Percentiles rank a stretch among this genome's conserved stretches.
phyloP scores from a whole-genome alignment of 139 green algal species.

The Desmodesmus armatus region DNA sequence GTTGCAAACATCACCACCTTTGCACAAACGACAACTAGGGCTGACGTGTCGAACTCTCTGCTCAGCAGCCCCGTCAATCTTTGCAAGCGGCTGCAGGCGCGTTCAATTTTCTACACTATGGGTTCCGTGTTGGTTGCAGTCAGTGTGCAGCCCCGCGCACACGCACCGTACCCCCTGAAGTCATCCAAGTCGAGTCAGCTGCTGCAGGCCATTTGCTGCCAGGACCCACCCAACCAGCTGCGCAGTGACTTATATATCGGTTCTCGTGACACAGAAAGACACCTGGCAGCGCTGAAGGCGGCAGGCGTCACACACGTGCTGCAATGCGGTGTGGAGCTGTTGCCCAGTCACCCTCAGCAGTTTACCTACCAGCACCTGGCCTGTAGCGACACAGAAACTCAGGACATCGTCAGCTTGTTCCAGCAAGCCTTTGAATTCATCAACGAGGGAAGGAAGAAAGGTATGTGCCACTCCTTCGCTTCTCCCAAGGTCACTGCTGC shows the following conservation, averaged over 20 bases:
- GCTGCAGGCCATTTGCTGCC: no score
- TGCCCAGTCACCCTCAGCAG: slow-evolving; percentile 18
- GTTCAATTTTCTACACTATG: no score
- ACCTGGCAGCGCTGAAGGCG: not conserved
- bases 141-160: no score
- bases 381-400: slow-evolving; percentile 35
- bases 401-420: slow-evolving; percentile 47
- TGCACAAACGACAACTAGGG: no score
- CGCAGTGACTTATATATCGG: slow-evolving; percentile 25
- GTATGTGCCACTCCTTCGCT: not conserved
- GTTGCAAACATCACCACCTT: no score
- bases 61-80: no score
- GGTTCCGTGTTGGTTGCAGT: no score
- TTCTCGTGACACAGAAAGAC: not conserved
- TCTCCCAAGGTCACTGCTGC: not conserved
- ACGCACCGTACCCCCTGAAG: no score
- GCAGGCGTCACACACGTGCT: slow-evolving; percentile 51
- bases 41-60: no score
- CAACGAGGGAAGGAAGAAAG: slow-evolving; percentile 3
- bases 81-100: no score
- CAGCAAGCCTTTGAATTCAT: slow-evolving; percentile 52
- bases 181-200: no score
- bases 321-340: slow-evolving; percentile 40
- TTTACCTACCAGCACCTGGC: slow-evolving; percentile 49
- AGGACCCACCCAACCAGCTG: no score